phyloP scores from a whole-genome alignment of 306 rosid species.

The Dalbergia oliveri region DNA sequence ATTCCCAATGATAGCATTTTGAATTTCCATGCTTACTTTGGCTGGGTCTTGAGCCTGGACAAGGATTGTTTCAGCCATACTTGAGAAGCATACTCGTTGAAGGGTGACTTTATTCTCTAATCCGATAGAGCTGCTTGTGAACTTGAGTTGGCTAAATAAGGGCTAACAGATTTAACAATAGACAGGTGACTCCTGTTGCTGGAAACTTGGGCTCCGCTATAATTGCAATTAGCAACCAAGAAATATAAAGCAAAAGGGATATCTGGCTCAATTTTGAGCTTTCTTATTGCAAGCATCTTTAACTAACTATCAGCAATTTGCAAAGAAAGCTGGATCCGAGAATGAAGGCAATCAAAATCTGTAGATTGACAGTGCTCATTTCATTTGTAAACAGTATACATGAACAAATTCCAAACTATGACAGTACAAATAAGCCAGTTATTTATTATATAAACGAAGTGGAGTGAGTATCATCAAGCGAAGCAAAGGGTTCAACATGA shows the following conservation, averaged over 20 bases:
- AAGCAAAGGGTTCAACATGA: background rate
- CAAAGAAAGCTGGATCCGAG: slow-evolving; percentile 17
- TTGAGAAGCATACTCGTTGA: slow-evolving; percentile 51
- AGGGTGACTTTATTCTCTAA: slow-evolving; percentile 32
- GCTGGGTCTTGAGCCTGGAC: slow-evolving; percentile 86
- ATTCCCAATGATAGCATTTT: slow-evolving; percentile 58
- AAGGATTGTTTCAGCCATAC: slow-evolving; percentile 62
- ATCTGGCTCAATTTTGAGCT: slow-evolving; percentile 46
- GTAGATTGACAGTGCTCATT: background rate
- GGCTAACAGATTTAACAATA: slow-evolving; percentile 42
- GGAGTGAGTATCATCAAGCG: background rate
- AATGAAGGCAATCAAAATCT: slow-evolving; percentile 35
- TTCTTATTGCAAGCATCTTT: slow-evolving; percentile 51
- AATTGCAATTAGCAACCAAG: slow-evolving; percentile 44
- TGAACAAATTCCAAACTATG: background rate
- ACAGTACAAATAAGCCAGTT: background rate
- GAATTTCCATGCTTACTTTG: slow-evolving; percentile 66
- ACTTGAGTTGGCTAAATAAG: slow-evolving; percentile 47
- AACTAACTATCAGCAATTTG: slow-evolving; percentile 23
- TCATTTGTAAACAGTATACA: background rate
- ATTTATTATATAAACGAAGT: background rate
- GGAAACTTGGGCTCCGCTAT: slow-evolving; percentile 30
- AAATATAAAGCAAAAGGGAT: slow-evolving; percentile 35
- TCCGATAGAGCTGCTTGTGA: slow-evolving; percentile 35
- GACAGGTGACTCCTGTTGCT: slow-evolving; percentile 32